phyloP scores from a whole-genome alignment of 768 basidiomycete genomes.

The Boletus rubropictus region DNA sequence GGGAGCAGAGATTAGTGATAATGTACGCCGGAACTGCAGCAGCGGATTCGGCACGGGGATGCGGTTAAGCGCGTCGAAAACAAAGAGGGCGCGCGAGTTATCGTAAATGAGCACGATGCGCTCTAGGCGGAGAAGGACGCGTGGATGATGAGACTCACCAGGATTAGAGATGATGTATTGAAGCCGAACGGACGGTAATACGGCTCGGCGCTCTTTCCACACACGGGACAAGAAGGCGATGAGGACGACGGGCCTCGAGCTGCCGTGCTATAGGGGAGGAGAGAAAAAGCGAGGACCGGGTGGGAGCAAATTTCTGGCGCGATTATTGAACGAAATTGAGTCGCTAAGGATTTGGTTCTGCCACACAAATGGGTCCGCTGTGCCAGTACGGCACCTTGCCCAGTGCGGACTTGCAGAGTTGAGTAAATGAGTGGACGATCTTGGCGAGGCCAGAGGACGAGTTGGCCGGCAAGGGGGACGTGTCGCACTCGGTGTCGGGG shows the following conservation, averaged over 20 bases:
- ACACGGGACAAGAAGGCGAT: conserved; percentile 20
- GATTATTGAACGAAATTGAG: conserved; percentile 34
- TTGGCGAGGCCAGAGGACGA: conserved; percentile 14
- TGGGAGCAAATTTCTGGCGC: conserved; percentile 31
- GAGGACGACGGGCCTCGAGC: conserved; percentile 19
- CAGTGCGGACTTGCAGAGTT: conserved; percentile 19
- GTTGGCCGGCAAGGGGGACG: conserved; percentile 13
- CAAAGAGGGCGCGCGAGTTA: conserved; percentile 18
- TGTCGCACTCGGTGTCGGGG: conserved; percentile 20
- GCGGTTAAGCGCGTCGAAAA: conserved; percentile 28
- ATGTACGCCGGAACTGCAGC: conserved; percentile 18
- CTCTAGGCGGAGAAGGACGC: conserved; percentile 24
- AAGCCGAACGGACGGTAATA: conserved; percentile 14
- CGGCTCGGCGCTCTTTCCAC: conserved; percentile 14
- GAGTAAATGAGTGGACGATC: conserved; percentile 25
- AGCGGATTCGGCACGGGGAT: conserved; percentile 28
- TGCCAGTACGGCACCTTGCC: conserved; percentile 27
- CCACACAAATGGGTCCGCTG: conserved; percentile 30
- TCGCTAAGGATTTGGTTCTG: conserved; percentile 36
- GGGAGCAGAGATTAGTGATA: conserved; percentile 20
- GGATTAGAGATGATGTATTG: conserved; percentile 29
- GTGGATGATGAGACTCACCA: conserved; percentile 29
- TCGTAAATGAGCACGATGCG: conserved; percentile 32
- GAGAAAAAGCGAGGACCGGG: conserved; percentile 27
- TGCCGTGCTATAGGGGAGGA: conserved; percentile 25